phyloP scores from a whole-genome alignment of 345 rosid species.

The Mallotus nudiflorus region DNA sequence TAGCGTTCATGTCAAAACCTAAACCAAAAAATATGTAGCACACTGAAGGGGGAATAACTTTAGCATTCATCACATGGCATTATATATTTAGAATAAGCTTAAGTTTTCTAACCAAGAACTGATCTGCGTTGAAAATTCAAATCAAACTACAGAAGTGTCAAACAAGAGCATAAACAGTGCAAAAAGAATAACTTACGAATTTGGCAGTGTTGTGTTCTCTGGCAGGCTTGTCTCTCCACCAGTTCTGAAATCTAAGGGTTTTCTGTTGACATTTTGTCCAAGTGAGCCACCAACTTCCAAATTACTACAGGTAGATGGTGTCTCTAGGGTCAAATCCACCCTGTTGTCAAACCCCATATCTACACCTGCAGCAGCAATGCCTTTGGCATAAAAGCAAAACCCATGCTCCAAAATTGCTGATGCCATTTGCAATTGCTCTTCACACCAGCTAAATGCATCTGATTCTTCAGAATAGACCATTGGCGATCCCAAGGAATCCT shows the following conservation, averaged over 20 bases:
- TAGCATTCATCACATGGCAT: not conserved
- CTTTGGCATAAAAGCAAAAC: constrained; percentile 55
- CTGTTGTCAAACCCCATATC: constrained; percentile 26
- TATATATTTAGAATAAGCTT: not conserved
- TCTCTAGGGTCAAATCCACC: constrained; percentile 36
- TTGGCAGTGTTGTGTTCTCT: constrained; percentile 20
- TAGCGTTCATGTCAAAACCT: too few relatives aligned
- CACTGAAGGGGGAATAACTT: not conserved
- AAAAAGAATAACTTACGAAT: constrained; percentile 34
- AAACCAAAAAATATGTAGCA: not conserved
- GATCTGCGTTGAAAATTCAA: constrained; percentile 7
- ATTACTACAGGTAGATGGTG: constrained; percentile 31
- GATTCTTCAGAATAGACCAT: constrained; percentile 40
- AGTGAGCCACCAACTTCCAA: constrained; percentile 33
- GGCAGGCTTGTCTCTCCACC: constrained; percentile 34
- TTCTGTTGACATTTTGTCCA: constrained; percentile 26
- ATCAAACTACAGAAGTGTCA: not conserved
- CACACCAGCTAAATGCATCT: constrained; percentile 39
- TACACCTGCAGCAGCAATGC: constrained; percentile 37
- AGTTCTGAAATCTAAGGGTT: constrained; percentile 26
- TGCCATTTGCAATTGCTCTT: constrained; percentile 58
- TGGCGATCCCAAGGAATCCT: constrained; percentile 56
- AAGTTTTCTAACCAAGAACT: not conserved
- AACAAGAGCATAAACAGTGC: not conserved
- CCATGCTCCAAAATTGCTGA: constrained; percentile 57